Conservation (phyloP, 1,139 yeast genomes). For the Yarrowia galli region DNA sequence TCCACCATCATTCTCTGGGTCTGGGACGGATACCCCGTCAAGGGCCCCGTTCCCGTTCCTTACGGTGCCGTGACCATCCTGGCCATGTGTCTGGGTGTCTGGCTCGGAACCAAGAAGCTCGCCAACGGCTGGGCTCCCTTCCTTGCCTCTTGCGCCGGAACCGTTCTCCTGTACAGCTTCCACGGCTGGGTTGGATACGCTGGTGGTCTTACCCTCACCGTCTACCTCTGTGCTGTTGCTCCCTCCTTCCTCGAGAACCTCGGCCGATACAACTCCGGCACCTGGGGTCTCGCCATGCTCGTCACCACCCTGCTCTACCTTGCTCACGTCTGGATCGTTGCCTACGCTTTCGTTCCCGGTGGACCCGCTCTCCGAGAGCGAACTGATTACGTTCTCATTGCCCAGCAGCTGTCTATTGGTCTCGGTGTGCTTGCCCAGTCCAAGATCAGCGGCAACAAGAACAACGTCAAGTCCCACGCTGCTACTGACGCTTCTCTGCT, state of each 20-base stretch:
- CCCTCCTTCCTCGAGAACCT: constrained; percentile 70
- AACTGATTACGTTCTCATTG: constrained; percentile 71
- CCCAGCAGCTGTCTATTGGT: constrained; percentile 59
- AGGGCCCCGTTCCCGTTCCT: constrained; percentile 89
- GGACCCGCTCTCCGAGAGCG: constrained; percentile 89
- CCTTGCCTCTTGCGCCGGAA: constrained; percentile 59
- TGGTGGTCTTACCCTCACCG: constrained; percentile 74
- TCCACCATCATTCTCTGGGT: constrained; percentile 87
- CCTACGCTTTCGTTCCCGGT: constrained; percentile 97
- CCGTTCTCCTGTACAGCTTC: constrained; percentile 58
- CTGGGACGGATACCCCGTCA: constrained; percentile 91
- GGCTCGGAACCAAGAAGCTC: constrained; percentile 53
- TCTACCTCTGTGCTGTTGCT: constrained; percentile 66
- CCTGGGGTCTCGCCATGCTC: constrained; percentile 64
- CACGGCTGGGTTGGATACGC: constrained; percentile 83
- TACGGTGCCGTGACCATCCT: constrained; percentile 74
- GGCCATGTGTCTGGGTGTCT: constrained; percentile 66
- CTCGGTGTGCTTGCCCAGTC: constrained; percentile 46
- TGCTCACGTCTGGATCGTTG: constrained; percentile 96
- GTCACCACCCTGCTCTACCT: constrained; percentile 65
- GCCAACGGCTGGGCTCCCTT: constrained; percentile 46
- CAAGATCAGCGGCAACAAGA: constrained; percentile 41
- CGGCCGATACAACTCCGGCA: constrained; percentile 65
- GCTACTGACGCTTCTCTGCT: constrained; percentile 43
- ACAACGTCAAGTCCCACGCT: constrained; percentile 41